Evolutionary conservation across 164 flowering plant species (phyloP), one percentile per base, ranked within the genome.

Genomic region (Berberis thunbergii): DNA sequence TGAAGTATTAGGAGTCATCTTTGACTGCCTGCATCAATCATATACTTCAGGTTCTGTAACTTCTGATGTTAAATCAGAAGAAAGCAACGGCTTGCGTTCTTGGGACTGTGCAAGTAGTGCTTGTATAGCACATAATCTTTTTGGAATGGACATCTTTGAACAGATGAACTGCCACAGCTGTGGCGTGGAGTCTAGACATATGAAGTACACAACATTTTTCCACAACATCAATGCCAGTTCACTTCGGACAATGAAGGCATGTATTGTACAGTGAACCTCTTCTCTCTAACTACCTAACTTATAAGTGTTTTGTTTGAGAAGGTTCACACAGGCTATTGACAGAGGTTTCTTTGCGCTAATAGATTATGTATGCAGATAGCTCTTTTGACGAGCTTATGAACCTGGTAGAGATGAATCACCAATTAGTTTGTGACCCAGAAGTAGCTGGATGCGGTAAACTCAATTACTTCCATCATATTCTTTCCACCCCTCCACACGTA

Each of bases 211-310:
- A 59, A 83, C 97, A 5, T 94, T 91, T 73, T 89, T 91, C 70
- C 96, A 91, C 69, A 83, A 94, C 72, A 87, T 89, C 63, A 94
- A 94, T 75, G 97, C 97, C 62, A 91, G 83, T 77, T 87, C 96
- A 38, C 88, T 94, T 45, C 82, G 99, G 60, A 89, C 91, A 53
- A 86, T 85, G 88, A 91, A 94, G 99, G 99, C 70, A 75, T 67
- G 74, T 68, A 38, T 62, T 41, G 41, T 4, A 4, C 8, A 4
- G 8, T 46, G 4, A 46, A 46, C 8, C 8, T 4, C 49, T 46
- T 4, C 8, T 46, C 49, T 8, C 4, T 46, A 46, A 26, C 26
- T 26, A 26, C 26, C 26, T 46, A 46, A 46, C 49, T 8, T 46
- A 46, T 46, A 46, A 4, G 4, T 46, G 6, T 46, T 46, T 46